Evolutionary conservation across 805 yeast genomes (phyloP).

Genomic region (Kazachstania martiniae): DNA sequence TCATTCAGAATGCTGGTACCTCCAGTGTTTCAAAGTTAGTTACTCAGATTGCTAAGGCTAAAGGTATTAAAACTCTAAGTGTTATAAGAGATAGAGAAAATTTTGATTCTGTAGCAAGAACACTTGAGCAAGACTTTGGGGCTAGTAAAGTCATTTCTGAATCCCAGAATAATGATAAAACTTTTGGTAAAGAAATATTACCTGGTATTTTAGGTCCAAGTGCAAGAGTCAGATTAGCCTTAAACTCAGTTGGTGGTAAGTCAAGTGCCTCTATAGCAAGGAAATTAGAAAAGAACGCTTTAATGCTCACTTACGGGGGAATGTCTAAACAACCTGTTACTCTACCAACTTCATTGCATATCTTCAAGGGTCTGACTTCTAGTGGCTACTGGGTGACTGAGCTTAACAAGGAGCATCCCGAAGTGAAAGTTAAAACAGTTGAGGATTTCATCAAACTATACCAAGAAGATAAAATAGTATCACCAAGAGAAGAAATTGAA

Average conservation of each 20-base stretch:
- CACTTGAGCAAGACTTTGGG: conserved; percentile 50
- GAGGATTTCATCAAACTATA: conserved; percentile 46
- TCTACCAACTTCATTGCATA: conserved; percentile 80
- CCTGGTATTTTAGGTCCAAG: conserved; percentile 33
- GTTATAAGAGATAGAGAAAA: conserved; percentile 82
- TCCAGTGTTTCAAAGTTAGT: conserved; percentile 92
- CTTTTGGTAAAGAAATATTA: conserved; percentile 47
- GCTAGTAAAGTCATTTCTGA: conserved; percentile 87
- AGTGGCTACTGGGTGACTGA: conserved; percentile 91
- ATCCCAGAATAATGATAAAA: conserved; percentile 62
- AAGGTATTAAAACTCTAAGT: conserved; percentile 75
- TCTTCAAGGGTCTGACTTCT: conserved; percentile 78
- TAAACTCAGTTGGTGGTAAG: conserved; percentile 91
- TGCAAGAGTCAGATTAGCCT: conserved; percentile 56
- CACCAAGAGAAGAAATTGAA: conserved; percentile 34
- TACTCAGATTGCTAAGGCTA: conserved; percentile 67
- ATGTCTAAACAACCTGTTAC: conserved; percentile 94
- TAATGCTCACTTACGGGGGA: conserved; percentile 88
- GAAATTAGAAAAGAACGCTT: conserved; percentile 63
- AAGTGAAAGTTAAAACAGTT: conserved; percentile 45
- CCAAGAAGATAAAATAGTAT: conserved; percentile 45
- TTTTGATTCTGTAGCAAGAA: conserved; percentile 48
- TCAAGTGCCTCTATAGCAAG: conserved; percentile 74
- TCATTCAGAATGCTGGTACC: conserved; percentile 93
- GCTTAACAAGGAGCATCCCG: conserved; percentile 49